phyloP scores from a whole-genome alignment of 139 green algal genomes.

The Chlamydomonas sp. region DNA sequence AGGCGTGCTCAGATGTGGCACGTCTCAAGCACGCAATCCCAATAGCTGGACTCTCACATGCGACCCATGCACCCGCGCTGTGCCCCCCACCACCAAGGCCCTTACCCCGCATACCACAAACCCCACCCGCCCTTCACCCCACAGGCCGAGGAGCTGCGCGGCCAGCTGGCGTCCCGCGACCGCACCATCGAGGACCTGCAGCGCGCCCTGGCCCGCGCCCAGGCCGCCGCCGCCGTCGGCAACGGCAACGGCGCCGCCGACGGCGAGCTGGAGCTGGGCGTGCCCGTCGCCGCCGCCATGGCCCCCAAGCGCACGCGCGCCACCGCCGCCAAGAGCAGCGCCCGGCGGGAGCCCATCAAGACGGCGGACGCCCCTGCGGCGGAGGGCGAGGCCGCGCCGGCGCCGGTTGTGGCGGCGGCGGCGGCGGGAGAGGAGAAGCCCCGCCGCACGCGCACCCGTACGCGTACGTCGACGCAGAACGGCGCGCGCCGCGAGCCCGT shows the following conservation, averaged over 20 bases:
- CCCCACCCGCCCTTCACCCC: background rate
- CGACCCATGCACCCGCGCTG: too few species aligned
- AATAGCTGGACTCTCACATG: too few species aligned
- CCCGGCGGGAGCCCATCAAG: background rate
- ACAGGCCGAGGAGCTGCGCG: constrained; percentile 13
- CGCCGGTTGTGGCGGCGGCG: too few species aligned
- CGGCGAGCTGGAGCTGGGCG: background rate
- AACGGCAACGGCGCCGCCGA: background rate
- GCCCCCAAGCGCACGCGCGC: constrained; percentile 9
- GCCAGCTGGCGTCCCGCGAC: background rate
- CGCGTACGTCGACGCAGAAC: background rate
- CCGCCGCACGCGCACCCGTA: background rate
- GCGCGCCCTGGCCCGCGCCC: background rate
- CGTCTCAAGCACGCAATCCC: too few species aligned
- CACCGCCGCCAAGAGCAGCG: constrained; percentile 13
- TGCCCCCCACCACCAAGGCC: too few species aligned
- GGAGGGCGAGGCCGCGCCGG: background rate
- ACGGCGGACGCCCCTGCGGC: background rate
- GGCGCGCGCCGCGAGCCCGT: background rate
- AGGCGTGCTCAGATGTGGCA: too few species aligned
- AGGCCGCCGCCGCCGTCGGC: background rate
- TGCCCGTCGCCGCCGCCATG: background rate
- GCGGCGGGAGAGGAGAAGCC: background rate
- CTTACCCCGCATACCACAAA: too few species aligned
- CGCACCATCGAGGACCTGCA: background rate